phyloP scores from a whole-genome alignment of 495 filamentous ascomycete species.

The Penicillium pulvis region DNA sequence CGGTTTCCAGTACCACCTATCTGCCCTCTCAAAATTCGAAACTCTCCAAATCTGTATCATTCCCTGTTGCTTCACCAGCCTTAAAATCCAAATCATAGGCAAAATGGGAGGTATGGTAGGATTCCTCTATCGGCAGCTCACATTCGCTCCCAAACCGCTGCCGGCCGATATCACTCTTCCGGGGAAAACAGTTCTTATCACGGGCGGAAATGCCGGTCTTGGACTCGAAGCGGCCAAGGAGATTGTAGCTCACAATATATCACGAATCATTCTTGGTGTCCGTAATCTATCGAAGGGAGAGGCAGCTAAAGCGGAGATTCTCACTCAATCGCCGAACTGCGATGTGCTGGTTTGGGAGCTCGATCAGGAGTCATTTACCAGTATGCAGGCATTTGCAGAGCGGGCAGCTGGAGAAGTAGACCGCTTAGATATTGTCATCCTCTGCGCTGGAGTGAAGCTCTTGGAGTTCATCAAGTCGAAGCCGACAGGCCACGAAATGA shows the following conservation, averaged over 20 bases:
- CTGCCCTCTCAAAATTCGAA: too few species aligned
- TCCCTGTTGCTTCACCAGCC: too few species aligned
- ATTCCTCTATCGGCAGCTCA: background rate
- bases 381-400: background rate
- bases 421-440: slow-evolving; percentile 2
- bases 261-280: background rate
- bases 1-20: too few species aligned
- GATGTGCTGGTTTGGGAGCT: background rate
- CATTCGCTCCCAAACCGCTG: background rate
- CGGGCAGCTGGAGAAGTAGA: background rate
- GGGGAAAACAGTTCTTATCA: background rate
- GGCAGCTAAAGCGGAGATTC: background rate
- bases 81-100: background rate
- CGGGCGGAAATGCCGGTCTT: background rate
- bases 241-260: background rate
- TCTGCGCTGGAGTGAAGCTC: background rate
- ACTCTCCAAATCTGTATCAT: too few species aligned
- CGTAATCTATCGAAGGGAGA: background rate
- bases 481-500: background rate
- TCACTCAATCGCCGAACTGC: background rate
- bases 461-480: background rate
- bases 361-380: background rate
- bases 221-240: background rate
- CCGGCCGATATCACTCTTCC: background rate
- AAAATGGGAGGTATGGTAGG: slow-evolving; percentile 1